Evolutionary conservation across 768 basidiomycete genomes (phyloP).

Genomic region (Lactifluus subvellereus): DNA sequence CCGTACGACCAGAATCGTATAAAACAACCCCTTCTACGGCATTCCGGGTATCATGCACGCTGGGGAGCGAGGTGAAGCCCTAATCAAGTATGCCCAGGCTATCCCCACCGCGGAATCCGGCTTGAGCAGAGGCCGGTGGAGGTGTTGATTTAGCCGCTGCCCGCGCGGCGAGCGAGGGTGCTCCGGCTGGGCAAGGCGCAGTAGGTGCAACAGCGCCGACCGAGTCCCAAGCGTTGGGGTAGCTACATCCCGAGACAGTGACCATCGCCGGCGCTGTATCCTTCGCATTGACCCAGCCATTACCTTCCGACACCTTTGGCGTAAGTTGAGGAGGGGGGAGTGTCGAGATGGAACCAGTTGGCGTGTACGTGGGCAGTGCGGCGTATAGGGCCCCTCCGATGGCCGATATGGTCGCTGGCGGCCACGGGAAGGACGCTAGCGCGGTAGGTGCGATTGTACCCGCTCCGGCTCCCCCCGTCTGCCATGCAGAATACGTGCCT

Average conservation of each 20-base stretch:
- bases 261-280: slow-evolving; percentile 53
- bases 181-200: slow-evolving; percentile 14
- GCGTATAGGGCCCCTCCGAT: slow-evolving; percentile 34
- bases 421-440: slow-evolving; percentile 46
- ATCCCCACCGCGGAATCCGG: neutral
- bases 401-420: slow-evolving; percentile 46
- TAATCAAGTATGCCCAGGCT: neutral
- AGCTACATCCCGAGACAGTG: slow-evolving; percentile 55
- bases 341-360: slow-evolving; percentile 51
- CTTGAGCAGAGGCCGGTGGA: neutral
- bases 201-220: slow-evolving; percentile 21
- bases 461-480: slow-evolving; percentile 60
- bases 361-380: slow-evolving; percentile 55
- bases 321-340: slow-evolving; percentile 53
- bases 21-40: neutral
- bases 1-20: neutral
- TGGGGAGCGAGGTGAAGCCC: neutral
- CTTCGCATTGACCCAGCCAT: slow-evolving; percentile 53
- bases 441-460: slow-evolving; percentile 42
- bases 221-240: slow-evolving; percentile 51
- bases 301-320: slow-evolving; percentile 34
- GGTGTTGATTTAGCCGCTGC: neutral
- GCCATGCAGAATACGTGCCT: slow-evolving; percentile 55
- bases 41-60: neutral
- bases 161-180: neutral